A percentile compares a stretch with the other conserved stretches of the same genome.
phyloP scores from a whole-genome alignment of 805 yeast genomes.

The Yarrowia yakushimensis region DNA sequence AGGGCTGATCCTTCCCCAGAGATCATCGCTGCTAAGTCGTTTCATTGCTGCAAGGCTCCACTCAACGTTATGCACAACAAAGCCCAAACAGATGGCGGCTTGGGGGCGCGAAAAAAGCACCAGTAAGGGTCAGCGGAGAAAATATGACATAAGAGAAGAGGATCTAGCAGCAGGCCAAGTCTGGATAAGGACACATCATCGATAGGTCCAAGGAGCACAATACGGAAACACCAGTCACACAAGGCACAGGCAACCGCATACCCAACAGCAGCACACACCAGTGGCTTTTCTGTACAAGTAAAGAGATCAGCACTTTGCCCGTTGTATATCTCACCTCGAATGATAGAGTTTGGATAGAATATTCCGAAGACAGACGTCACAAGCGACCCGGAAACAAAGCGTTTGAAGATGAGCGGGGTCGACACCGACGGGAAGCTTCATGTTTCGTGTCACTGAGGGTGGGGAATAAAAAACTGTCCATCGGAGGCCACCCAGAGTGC shows the following conservation, averaged over 20 bases:
- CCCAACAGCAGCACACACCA: too few species aligned
- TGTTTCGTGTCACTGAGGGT: neutral
- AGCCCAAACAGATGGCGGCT: neutral
- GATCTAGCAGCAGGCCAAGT: neutral
- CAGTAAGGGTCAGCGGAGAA: conserved; percentile 1
- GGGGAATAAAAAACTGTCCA: neutral
- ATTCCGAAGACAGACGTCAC: conserved; percentile 17
- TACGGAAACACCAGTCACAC: too few species aligned
- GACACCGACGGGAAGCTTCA: too few species aligned
- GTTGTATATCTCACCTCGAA: neutral
- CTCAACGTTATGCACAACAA: conserved; percentile 19
- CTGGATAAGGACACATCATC: neutral
- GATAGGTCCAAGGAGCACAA: too few species aligned
- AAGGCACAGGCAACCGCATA: too few species aligned
- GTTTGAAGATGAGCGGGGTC: neutral
- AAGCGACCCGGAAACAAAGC: conserved; percentile 1
- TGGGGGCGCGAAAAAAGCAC: neutral
- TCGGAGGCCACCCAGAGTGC: neutral
- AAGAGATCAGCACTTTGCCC: neutral
- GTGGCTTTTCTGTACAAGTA: neutral
- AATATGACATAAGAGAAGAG: neutral
- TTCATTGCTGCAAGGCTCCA: neutral
- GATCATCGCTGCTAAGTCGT: conserved; percentile 5
- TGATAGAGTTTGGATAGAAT: conserved; percentile 14
- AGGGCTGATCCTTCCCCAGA: conserved; percentile 4